Evolutionary conservation across 108 stramenopile species (phyloP).

Genomic region (Parietichytrium sp.): DNA sequence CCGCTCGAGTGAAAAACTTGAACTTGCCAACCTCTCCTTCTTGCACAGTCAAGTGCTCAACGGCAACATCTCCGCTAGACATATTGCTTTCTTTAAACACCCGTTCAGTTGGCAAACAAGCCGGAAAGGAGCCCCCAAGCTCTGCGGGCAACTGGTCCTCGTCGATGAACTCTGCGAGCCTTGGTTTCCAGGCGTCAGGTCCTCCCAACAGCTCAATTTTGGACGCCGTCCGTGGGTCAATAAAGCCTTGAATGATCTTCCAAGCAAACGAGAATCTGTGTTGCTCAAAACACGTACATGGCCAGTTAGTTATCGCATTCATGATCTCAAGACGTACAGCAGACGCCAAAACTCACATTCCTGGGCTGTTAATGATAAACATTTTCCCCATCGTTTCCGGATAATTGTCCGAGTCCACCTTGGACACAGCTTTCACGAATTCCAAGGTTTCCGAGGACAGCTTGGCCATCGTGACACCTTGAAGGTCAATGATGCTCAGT

Average conservation of each 20-base stretch:
- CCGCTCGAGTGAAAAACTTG: not conserved
- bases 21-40: conserved; percentile 8
- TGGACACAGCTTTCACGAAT: not conserved
- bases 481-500: conserved; percentile 20
- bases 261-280: conserved; percentile 41
- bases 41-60: not conserved
- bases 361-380: conserved; percentile 44
- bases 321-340: no score
- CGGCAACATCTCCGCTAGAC: not conserved
- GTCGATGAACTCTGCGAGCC: conserved; percentile 27
- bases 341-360: no score
- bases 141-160: conserved; percentile 43
- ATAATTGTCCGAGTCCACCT: conserved; percentile 43
- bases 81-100: not conserved
- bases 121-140: conserved; percentile 34
- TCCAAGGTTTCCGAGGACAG: not conserved
- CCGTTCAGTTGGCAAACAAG: not conserved
- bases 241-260: conserved; percentile 40
- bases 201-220: conserved; percentile 38
- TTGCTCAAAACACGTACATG: no score
- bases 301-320: no score
- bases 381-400: conserved; percentile 46
- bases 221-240: conserved; percentile 43
- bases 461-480: conserved; percentile 37
- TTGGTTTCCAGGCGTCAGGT: not conserved